Percentiles rank a stretch among this genome's conserved stretches.
Conservation (phyloP, 495 filamentous ascomycete species). For the Trypethelium eluteriae region DNA sequence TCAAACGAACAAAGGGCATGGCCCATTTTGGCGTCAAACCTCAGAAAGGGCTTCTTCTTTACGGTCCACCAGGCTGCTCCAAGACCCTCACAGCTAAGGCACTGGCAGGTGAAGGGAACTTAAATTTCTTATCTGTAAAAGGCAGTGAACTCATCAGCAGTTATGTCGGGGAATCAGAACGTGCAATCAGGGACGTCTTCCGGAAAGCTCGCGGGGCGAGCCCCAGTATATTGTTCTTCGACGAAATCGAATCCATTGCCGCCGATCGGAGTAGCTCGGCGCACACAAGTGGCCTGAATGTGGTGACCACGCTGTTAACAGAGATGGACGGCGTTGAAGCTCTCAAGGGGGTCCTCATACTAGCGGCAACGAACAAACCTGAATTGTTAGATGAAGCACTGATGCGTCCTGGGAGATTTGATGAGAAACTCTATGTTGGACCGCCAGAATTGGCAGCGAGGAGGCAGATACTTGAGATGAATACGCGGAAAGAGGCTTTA, state of each 20-base stretch:
- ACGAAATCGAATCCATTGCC: slow-evolving; percentile 95
- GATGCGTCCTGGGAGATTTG: slow-evolving; percentile 79
- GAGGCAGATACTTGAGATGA: slow-evolving; percentile 66
- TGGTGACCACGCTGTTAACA: slow-evolving; percentile 83
- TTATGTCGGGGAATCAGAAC: slow-evolving; percentile 96
- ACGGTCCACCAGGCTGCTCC: slow-evolving; percentile 91
- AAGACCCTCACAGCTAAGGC: slow-evolving; percentile 93
- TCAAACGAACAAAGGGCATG: slow-evolving; percentile 57
- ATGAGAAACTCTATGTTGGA: slow-evolving; percentile 83
- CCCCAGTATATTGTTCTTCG: slow-evolving; percentile 95
- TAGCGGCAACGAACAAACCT: slow-evolving; percentile 93
- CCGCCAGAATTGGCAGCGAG: slow-evolving; percentile 71
- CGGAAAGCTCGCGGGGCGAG: slow-evolving; percentile 75
- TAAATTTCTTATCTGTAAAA: slow-evolving; percentile 94
- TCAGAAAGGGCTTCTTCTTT: slow-evolving; percentile 78
- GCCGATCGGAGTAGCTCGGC: slow-evolving; percentile 48
- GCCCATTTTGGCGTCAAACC: slow-evolving; percentile 54
- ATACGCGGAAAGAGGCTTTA: slow-evolving; percentile 51
- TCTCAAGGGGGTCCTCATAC: slow-evolving; percentile 72
- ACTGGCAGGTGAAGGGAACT: slow-evolving; percentile 79
- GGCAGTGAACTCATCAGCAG: slow-evolving; percentile 93
- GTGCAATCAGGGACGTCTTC: slow-evolving; percentile 80
- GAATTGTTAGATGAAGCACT: slow-evolving; percentile 81
- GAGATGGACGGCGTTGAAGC: slow-evolving; percentile 95
- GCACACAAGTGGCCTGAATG: slow-evolving; percentile 54